Base-by-base conservation (phyloP, 495 filamentous ascomycete genomes). In the Aspergillus wentii region DNA sequence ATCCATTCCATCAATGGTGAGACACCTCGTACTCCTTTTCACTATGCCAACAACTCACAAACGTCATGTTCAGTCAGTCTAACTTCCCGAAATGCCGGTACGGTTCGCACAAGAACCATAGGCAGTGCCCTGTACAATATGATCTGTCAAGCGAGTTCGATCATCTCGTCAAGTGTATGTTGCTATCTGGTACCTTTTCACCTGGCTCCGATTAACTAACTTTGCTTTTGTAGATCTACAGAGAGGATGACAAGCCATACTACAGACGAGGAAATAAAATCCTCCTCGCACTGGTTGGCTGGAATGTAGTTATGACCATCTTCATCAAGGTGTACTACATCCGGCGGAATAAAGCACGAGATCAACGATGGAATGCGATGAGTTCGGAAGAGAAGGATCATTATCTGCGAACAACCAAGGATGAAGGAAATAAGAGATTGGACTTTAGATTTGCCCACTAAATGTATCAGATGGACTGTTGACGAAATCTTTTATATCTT, bases 191-290 rank as follows among this genome's bases (percentile, higher is more conserved):
- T n/a, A n/a, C n/a, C n/a, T n/a, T n/a, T n/a, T n/a, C n/a, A n/a
- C n/a, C n/a, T n/a, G n/a, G n/a, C n/a, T n/a, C n/a, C n/a, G n/a
- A n/a, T n/a, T n/a, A n/a, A n/a, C 19, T 8, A 3, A 1, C 21
- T 17, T 20, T 1, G 8, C 25, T 10, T 15, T 16, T 4, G 11
- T n/a, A n/a, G n/a, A 70, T 79, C 28, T 80, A 79, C 49, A 62
- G 73, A 23, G 67, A 67, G 10, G 71, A 75, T 28, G 76, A 80
- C 46, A 59, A 64, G 38, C 76, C 76, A 1, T 51, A 72, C 20
- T 78, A 64, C 26, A 41, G 46, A 17, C 56, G 66, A 15, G 76
- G 76, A 2, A 80, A 80, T 48, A 61, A 53, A 8, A 51, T 64
- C 18, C 48, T 79, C 8, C 41, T 78, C 0, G 62, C 46, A 0